Base-by-base conservation (phyloP, 1,284 basidiomycete genomes). In the Cutaneotrichosporon cyanovorans region DNA sequence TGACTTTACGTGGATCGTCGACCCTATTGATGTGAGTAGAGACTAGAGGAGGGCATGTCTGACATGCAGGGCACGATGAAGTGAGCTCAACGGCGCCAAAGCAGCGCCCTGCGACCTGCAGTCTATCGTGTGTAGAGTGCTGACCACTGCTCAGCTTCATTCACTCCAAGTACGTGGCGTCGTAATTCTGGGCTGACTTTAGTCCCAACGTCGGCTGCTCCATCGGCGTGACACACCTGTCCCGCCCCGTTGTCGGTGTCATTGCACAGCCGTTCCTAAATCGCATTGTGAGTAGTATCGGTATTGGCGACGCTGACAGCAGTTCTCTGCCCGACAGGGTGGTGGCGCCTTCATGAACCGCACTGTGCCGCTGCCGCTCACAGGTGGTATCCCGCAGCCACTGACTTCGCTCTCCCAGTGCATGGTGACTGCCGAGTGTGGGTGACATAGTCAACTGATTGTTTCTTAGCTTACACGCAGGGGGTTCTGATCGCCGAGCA, bases 261-360 rank as follows among this genome's bases (percentile, higher is more conserved):
- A 83, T 91, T 55, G 88, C 81, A 72, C 89, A 90, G 62, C 91
- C 91, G 0, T 91, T 92, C 76, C 76, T 91, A 46, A 79, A 87
- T 59, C 80, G 86, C 46, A 75, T 89, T 43, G 83, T 84, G 52
- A 53, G 77, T 50, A 23, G 2, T 1, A 14, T 4, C 15, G n/a
- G n/a, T n/a, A n/a, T 10, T 9, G 2, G 15, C 10, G 5, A 11
- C 23, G 31, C 42, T 57, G 21, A 51, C 39, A 23, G 3, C 59
- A 87, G 78, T 93, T 89, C 72, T 84, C 82, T 15, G 92, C 80
- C 1, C 73, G 83, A 32, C 77, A 79, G 59, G 86, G 84, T 5
- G 80, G 84, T 48, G 91, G 92, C 18, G 82, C 91, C 8, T 87
- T 77, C 71, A 75, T 95, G 39, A 80, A 80, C 50, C 60, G 73